Evolutionary conservation across 805 yeast species (phyloP).

Genomic region (Wickerhamomyces canadensis): DNA sequence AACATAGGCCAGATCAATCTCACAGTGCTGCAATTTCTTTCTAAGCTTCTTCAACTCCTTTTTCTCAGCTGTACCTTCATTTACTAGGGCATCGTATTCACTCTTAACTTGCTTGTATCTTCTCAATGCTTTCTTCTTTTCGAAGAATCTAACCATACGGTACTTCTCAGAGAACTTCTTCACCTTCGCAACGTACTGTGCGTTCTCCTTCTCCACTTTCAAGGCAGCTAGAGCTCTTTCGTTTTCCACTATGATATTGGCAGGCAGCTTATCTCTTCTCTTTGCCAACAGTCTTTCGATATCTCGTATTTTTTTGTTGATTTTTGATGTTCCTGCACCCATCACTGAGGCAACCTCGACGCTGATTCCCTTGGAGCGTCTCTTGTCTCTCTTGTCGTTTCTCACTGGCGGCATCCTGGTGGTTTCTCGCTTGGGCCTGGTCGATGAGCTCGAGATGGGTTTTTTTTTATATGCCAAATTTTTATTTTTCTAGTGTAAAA

Average conservation of each 20-base stretch:
- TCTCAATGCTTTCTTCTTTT: slow-evolving; percentile 77
- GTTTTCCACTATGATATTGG: slow-evolving; percentile 59
- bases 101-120: slow-evolving; percentile 47
- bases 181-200: slow-evolving; percentile 38
- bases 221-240: slow-evolving; percentile 72
- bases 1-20: slow-evolving; percentile 69
- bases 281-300: slow-evolving; percentile 60
- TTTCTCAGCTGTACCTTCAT: slow-evolving; percentile 20
- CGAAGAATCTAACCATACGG: slow-evolving; percentile 92
- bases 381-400: slow-evolving; percentile 8
- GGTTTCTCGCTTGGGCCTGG: background rate
- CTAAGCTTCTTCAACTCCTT: slow-evolving; percentile 36
- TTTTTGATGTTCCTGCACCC: slow-evolving; percentile 43
- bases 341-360: slow-evolving; percentile 26
- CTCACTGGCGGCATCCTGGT: slow-evolving; percentile 14
- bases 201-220: slow-evolving; percentile 48
- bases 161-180: slow-evolving; percentile 63
- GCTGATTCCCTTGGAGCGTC: slow-evolving; percentile 5
- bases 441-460: slow-evolving; percentile 5
- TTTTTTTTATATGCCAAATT: slow-evolving; percentile 2
- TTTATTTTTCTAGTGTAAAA: background rate
- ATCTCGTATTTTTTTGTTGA: slow-evolving; percentile 85
- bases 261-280: slow-evolving; percentile 52
- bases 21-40: slow-evolving; percentile 48
- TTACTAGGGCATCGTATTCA: slow-evolving; percentile 21